Base-by-base conservation (phyloP, 2,329 filamentous ascomycete genomes). In the Anisogramma anomala region DNA sequence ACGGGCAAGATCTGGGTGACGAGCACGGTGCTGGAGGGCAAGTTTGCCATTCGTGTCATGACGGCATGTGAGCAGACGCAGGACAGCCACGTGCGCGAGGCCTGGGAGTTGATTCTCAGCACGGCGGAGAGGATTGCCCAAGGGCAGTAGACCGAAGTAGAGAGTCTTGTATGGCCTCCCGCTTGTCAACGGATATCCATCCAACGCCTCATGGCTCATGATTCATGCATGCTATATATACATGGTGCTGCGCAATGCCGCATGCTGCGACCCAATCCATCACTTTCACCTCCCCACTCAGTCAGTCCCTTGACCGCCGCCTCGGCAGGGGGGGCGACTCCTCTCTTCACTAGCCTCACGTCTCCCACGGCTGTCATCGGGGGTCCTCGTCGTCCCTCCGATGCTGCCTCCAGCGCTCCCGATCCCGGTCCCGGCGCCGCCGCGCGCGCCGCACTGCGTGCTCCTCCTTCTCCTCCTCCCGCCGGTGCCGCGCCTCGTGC, bases 1-100 rank as follows among this genome's bases (percentile, higher is more conserved):
- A 66, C 72, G 6, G 85, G 85, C 1, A 77, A 85, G 58, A 82
- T 94, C 42, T 95, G 85, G 60, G 64, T 95, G 18, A 95, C 87
- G 0, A 81, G 45, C 8, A 82, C 80, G 1, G 73, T 86, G 4
- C 69, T 94, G 10, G 76, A 74, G 7, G 82, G 77, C 1, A 68
- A 77, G 15, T 85, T 85, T 58, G 80, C 82, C 2, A 93, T 96
- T 46, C 71, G 89, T 0, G 76, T 95, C 27, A 81, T 89, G 17
- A 86, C 84, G 42, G 80, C 74, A 1, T 84, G 82, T 51, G 65
- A 73, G 18, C 66, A 74, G 30, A 76, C 80, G 0, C 79, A 89
- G 57, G 79, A 84, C 60, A 73, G 74, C 54, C 82, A 85, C 58
- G 62, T 95, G 3, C 67, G 76, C 46, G 69, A 69, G 47, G 77